phyloP scores from a whole-genome alignment of 2,329 filamentous ascomycete species.

The Phoma sp. region DNA sequence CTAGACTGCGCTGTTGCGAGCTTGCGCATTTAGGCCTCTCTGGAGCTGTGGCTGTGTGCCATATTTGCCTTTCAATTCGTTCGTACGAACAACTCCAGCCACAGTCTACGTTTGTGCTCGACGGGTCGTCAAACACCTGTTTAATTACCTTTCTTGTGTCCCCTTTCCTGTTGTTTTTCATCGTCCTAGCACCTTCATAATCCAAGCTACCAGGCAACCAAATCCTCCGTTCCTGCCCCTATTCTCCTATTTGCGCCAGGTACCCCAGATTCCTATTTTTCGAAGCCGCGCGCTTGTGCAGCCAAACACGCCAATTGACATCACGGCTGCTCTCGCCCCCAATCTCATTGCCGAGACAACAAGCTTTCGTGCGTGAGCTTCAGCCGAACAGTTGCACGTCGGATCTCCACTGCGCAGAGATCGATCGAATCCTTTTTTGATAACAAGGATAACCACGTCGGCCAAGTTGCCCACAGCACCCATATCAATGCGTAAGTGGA shows the following conservation, averaged over 20 bases:
- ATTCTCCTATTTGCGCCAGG: constrained; percentile 8
- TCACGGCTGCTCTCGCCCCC: constrained; percentile 19
- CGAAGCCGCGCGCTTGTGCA: constrained; percentile 17
- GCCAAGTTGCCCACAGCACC: constrained; percentile 23
- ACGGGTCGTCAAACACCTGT: constrained; percentile 11
- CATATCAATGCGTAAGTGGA: constrained; percentile 35
- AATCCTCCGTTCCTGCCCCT: background rate
- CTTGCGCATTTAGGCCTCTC: constrained; percentile 1
- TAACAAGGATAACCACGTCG: constrained; percentile 18
- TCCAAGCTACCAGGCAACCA: constrained; percentile 10
- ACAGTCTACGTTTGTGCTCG: constrained; percentile 9
- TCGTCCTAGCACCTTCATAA: constrained; percentile 5
- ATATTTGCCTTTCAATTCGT: constrained; percentile 12
- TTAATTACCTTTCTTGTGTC: constrained; percentile 17
- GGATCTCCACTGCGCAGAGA: constrained; percentile 11
- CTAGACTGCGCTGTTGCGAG: constrained; percentile 11
- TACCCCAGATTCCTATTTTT: constrained; percentile 7
- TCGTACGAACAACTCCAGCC: constrained; percentile 4
- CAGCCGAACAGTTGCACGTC: constrained; percentile 6
- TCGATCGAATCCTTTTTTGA: constrained; percentile 1
- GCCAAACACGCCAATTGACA: constrained; percentile 17
- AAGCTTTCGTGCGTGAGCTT: background rate
- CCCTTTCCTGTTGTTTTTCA: constrained; percentile 14
- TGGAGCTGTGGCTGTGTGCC: constrained; percentile 8
- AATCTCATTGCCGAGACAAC: constrained; percentile 11